phyloP scores from a whole-genome alignment of 768 basidiomycete species.

The Dendrothele bispora region DNA sequence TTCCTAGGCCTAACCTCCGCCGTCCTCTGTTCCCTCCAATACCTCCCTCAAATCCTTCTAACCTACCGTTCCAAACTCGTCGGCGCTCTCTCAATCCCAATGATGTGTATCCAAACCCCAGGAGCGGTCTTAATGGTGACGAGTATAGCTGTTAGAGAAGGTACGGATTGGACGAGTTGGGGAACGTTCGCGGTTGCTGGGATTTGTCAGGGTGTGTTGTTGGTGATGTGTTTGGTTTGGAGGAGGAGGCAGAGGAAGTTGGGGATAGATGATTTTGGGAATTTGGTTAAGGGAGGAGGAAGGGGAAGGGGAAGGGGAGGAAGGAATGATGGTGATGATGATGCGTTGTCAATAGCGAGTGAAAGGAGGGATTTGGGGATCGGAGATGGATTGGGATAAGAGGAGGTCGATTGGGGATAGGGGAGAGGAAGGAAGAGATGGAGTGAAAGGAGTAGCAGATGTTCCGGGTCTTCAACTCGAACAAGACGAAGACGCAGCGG shows the following conservation, averaged over 20 bases:
- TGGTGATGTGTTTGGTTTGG: conserved; percentile 87
- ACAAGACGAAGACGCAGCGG: too few relatives aligned
- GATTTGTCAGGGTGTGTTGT: conserved; percentile 77
- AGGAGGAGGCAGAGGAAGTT: conserved; percentile 73
- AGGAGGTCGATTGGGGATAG: too few relatives aligned
- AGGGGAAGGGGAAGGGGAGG: too few relatives aligned
- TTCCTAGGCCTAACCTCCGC: conserved; percentile 86
- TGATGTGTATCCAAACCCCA: conserved; percentile 95
- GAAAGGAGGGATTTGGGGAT: too few relatives aligned
- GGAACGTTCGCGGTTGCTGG: conserved; percentile 80
- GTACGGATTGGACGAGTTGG: conserved; percentile 90
- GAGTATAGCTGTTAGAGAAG: conserved; percentile 77
- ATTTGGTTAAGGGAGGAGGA: too few relatives aligned
- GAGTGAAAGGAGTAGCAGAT: too few relatives aligned
- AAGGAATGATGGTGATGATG: too few relatives aligned
- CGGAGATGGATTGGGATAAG: too few relatives aligned
- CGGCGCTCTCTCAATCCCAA: conserved; percentile 90
- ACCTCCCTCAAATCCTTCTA: conserved; percentile 80
- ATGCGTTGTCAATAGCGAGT: too few relatives aligned
- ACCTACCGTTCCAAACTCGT: conserved; percentile 82
- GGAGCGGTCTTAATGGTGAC: conserved; percentile 86
- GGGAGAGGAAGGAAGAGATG: too few relatives aligned
- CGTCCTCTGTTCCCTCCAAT: conserved; percentile 78
- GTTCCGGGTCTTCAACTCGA: too few relatives aligned
- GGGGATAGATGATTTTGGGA: conserved; percentile 89